Evolutionary conservation across 2,329 filamentous ascomycete species (phyloP), one percentile per base, ranked within the genome.

Genomic region (Graphium sp.): DNA sequence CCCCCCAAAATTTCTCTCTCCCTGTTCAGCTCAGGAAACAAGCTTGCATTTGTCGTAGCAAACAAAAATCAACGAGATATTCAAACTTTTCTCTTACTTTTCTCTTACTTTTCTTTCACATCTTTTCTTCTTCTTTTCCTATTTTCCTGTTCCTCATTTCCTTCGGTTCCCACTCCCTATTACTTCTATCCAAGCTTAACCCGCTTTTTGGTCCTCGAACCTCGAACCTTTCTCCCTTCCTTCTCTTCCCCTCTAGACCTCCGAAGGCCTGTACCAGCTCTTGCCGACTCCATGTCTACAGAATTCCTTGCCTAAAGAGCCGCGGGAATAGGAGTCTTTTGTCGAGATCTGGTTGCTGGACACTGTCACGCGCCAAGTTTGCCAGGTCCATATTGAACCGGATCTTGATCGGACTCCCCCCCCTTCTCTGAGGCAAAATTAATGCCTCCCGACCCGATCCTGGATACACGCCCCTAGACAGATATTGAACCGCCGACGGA

Each of bases 281-380:
- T 31, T 18, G 14, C 29, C 18, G 20, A 15, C 12, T 19, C 20
- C 22, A 31, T 31, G 29, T 26, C 23, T 31, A 26, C 24, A 31
- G 29, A n/a, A 11, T n/a, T 14, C 22, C 6, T 18, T 8, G 7
- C 9, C 23, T 15, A 10, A 7, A 28, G 26, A 11, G 8, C 16
- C 16, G 18, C 11, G 26, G 26, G 26, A 28, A 20, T 13, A 14
- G 18, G 26, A 22, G 26, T 28, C 22, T 28, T 20, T 15, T 22
- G 21, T 28, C 26, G 22, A 28, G 26, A 28, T 28, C 26, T 22
- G 19, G 26, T 18, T 20, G 11, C 14, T 28, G 26, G 26, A 28
- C 18, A 15, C 19, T 22, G 11, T 20, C 15, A 15, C 22, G 13
- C 18, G 21, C 19, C 18, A 9, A 21, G 12, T 5, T 22, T 13